Evolutionary conservation across 768 basidiomycete genomes (phyloP).

Genomic region (Leccinum incarnatum): DNA sequence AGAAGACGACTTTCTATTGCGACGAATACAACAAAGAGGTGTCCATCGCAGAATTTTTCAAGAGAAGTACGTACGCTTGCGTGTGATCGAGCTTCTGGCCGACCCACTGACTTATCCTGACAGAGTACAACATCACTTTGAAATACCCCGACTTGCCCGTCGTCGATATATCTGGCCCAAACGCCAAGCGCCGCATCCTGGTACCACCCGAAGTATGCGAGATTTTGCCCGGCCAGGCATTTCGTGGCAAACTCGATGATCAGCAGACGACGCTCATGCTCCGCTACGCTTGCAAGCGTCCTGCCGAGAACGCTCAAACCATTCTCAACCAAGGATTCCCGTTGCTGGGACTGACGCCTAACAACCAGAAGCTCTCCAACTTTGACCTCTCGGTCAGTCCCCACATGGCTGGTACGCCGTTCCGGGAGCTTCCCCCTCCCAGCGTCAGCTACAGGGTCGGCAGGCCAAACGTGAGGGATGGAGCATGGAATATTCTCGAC

Average conservation of each 20-base stretch:
- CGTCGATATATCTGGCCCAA: conserved; percentile 48
- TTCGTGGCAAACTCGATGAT: conserved; percentile 58
- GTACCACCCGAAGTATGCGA: conserved; percentile 73
- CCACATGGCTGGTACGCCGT: conserved; percentile 64
- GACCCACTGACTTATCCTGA: conserved; percentile 8
- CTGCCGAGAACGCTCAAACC: conserved; percentile 52
- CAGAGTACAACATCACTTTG: conserved; percentile 61
- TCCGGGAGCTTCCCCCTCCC: conserved; percentile 61
- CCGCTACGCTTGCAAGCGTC: conserved; percentile 60
- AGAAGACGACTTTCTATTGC: conserved; percentile 51
- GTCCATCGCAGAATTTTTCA: conserved; percentile 64
- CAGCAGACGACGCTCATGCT: conserved; percentile 71
- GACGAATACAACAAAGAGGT: conserved; percentile 52
- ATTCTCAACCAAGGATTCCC: conserved; percentile 61
- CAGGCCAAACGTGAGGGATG: conserved; percentile 45
- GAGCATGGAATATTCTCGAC: conserved; percentile 74
- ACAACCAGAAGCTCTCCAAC: conserved; percentile 39
- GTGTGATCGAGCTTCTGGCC: not conserved
- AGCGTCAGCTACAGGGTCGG: conserved; percentile 52
- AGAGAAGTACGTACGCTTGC: conserved; percentile 44
- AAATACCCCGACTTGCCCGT: conserved; percentile 50
- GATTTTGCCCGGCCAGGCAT: conserved; percentile 57
- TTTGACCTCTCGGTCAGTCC: conserved; percentile 58
- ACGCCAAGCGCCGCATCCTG: conserved; percentile 32
- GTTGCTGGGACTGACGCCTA: conserved; percentile 48